phyloP scores from a whole-genome alignment of 1,139 yeast species.

The Suhomyces guaymorum region DNA sequence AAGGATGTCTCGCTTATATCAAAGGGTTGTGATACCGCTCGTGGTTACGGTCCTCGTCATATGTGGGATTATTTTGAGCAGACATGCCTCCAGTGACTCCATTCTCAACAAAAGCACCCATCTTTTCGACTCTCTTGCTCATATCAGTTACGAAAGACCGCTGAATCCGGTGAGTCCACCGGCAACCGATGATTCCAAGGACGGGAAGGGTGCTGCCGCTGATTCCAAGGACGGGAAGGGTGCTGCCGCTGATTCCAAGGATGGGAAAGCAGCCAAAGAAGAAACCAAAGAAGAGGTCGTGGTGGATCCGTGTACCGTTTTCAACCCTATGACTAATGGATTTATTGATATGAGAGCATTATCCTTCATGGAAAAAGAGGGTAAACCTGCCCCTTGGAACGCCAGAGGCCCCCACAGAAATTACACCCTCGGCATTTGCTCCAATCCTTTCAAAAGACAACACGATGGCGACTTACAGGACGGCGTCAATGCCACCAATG shows the following conservation, averaged over 20 bases:
- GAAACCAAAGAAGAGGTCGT: constrained; percentile 19
- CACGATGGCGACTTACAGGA: constrained; percentile 39
- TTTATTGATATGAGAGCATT: constrained; percentile 58
- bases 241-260: too few relatives aligned
- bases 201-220: too few relatives aligned
- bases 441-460: constrained; percentile 54
- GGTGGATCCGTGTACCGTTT: constrained; percentile 54
- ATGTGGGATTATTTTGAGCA: constrained; percentile 9
- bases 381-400: constrained; percentile 56
- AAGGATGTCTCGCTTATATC: constrained; percentile 18
- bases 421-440: constrained; percentile 79
- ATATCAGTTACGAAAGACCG: constrained; percentile 13
- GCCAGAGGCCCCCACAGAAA: constrained; percentile 76
- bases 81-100: constrained; percentile 2
- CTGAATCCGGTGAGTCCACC: not conserved
- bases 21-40: constrained; percentile 21
- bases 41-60: constrained; percentile 18
- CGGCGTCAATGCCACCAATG: constrained; percentile 44
- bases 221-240: too few relatives aligned
- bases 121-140: constrained; percentile 24
- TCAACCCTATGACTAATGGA: constrained; percentile 52
- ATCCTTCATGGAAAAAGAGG: constrained; percentile 42
- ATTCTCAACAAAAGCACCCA: constrained; percentile 14
- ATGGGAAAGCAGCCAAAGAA: too few relatives aligned
- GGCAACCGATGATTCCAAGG: too few relatives aligned